These are phyloP conservation scores for Arxiozyma heterogenica DNA, from an alignment of 1,139 yeast genomes.

Conservation along the genomic window DNA sequence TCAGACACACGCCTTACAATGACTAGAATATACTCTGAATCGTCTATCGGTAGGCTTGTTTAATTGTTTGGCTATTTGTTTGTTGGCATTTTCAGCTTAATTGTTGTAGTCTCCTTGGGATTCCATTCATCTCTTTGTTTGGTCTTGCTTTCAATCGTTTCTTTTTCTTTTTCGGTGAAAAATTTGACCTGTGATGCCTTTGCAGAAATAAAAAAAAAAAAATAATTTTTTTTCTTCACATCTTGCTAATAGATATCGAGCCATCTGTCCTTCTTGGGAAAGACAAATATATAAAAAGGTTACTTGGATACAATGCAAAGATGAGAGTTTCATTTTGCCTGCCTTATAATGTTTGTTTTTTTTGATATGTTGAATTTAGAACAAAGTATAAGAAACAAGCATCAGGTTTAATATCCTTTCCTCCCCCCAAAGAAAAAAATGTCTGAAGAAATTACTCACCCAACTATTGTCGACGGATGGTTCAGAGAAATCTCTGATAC, in stretches of 20 bases:
- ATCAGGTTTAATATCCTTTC: neutral
- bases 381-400: neutral
- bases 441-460: constrained; percentile 50
- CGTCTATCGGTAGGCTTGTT: too few species aligned
- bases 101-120: neutral
- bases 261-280: neutral
- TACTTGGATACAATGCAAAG: neutral
- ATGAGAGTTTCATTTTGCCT: neutral
- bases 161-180: neutral
- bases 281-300: neutral
- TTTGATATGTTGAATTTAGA: too few species aligned
- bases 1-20: too few species aligned
- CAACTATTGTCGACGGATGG: constrained; percentile 76
- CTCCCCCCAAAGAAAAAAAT: too few species aligned
- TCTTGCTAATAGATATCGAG: neutral
- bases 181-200: neutral
- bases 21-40: too few species aligned
- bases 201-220: too few species aligned
- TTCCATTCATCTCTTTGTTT: neutral
- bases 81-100: neutral
- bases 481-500: constrained; percentile 79
- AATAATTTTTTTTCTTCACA: neutral
- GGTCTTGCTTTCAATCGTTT: neutral
- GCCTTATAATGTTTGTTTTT: too few species aligned
- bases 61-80: too few species aligned